These are phyloP conservation scores for Trifolium repens DNA, from an alignment of 306 rosid species.

Conservation along the genomic window DNA sequence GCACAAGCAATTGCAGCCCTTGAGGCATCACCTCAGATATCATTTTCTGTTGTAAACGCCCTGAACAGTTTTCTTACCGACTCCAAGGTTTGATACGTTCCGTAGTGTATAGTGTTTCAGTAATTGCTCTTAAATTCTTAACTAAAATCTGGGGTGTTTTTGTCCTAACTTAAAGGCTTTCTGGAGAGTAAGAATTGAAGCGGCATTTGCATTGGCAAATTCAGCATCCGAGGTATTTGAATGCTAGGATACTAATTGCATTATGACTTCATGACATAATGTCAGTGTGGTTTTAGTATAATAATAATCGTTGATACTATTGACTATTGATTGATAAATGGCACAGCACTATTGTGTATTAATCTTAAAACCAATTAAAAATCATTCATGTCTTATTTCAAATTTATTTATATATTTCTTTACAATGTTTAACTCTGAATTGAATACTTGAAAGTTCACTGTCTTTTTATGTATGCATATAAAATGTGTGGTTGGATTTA, in stretches of 20 bases:
- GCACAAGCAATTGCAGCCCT: slow-evolving; percentile 87
- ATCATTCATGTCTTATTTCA: background rate
- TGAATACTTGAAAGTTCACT: slow-evolving; percentile 8
- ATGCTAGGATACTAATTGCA: slow-evolving; percentile 32
- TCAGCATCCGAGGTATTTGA: slow-evolving; percentile 87
- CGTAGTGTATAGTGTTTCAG: slow-evolving; percentile 12
- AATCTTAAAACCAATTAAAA: slow-evolving; percentile 12
- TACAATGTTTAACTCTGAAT: slow-evolving; percentile 1
- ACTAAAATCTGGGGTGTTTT: slow-evolving; percentile 44
- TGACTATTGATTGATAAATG: slow-evolving; percentile 13
- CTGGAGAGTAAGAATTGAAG: slow-evolving; percentile 95
- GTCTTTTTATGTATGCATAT: background rate
- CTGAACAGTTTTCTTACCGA: slow-evolving; percentile 83
- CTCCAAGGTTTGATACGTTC: slow-evolving; percentile 70
- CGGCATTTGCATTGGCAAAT: slow-evolving; percentile 93
- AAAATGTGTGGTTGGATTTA: background rate
- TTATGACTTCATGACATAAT: slow-evolving; percentile 31
- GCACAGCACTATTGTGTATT: background rate
- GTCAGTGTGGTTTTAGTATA: slow-evolving; percentile 32
- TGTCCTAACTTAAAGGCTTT: slow-evolving; percentile 61
- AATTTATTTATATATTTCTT: background rate
- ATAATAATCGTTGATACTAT: slow-evolving; percentile 17
- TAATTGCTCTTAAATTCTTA: slow-evolving; percentile 24
- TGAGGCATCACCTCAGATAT: slow-evolving; percentile 75
- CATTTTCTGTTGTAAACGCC: slow-evolving; percentile 88